Percentiles rank a stretch among this genome's conserved stretches.
Conservation (phyloP, 2,329 filamentous ascomycete species). For the Xylaria sp. region DNA sequence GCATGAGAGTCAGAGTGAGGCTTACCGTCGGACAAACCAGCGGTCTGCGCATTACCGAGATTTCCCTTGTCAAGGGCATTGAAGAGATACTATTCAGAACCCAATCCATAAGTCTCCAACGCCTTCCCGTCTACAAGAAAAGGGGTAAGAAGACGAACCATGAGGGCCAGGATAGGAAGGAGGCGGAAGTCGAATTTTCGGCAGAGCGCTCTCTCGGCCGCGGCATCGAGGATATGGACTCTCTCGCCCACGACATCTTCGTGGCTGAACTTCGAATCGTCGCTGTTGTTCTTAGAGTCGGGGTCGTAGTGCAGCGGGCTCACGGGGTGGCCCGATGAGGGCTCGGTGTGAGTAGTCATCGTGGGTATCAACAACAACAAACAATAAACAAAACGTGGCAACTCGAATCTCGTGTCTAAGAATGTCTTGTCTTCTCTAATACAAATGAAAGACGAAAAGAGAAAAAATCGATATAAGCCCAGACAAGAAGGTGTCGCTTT, state of each 20-base stretch:
- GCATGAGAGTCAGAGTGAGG: background rate
- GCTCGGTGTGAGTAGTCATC: slow-evolving; percentile 9
- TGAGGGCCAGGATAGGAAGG: slow-evolving; percentile 49
- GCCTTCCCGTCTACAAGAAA: background rate
- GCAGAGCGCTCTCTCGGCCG: slow-evolving; percentile 46
- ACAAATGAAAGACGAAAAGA: background rate
- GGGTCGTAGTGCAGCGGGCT: background rate
- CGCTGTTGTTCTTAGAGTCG: slow-evolving; percentile 14
- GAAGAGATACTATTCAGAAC: slow-evolving; percentile 35
- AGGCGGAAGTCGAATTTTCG: slow-evolving; percentile 52
- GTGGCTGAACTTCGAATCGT: slow-evolving; percentile 23
- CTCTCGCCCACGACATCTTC: slow-evolving; percentile 34
- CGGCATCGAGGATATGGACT: slow-evolving; percentile 34
- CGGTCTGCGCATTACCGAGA: slow-evolving; percentile 54
- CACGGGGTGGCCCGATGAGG: background rate
- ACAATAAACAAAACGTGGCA: background rate
- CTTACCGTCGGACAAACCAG: slow-evolving; percentile 38
- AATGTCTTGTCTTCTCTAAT: too few relatives aligned
- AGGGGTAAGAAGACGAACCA: slow-evolving; percentile 34
- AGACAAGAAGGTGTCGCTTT: background rate
- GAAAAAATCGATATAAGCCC: background rate
- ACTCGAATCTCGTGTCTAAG: background rate
- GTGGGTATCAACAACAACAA: background rate
- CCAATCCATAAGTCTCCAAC: background rate
- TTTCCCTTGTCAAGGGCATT: slow-evolving; percentile 48